Conservation (phyloP, 2,329 filamentous ascomycete genomes). For the Nothomitra cinnamomea region DNA sequence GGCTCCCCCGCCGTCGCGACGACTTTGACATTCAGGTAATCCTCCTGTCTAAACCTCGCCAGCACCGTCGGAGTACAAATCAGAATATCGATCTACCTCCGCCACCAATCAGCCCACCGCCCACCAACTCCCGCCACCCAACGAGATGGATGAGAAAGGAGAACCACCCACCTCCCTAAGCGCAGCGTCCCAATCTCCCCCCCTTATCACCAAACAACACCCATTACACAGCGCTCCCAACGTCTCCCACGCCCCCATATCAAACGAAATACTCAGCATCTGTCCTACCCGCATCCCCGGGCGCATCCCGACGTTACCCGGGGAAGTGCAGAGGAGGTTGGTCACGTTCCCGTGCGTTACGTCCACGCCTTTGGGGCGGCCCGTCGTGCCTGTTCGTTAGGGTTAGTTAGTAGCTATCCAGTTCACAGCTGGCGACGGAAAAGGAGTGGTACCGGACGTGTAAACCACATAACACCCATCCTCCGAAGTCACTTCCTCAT, state of each 20-base stretch:
- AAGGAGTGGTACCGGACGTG: too few species aligned
- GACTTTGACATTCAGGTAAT: constrained; percentile 34
- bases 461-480: too few species aligned
- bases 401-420: too few species aligned
- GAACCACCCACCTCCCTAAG: constrained; percentile 29
- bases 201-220: constrained; percentile 36
- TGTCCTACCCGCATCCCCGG: constrained; percentile 36
- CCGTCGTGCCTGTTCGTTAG: constrained; percentile 34
- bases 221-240: constrained; percentile 39
- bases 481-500: too few species aligned
- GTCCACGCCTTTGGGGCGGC: constrained; percentile 41
- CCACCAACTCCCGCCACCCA: too few species aligned
- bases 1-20: constrained; percentile 40
- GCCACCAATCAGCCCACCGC: too few species aligned
- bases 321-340: constrained; percentile 34
- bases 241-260: constrained; percentile 48
- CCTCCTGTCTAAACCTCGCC: constrained; percentile 28
- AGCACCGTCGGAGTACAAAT: constrained; percentile 13
- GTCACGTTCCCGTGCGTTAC: constrained; percentile 37
- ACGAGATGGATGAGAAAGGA: too few species aligned
- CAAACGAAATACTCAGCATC: constrained; percentile 40
- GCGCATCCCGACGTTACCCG: constrained; percentile 33
- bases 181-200: constrained; percentile 30
- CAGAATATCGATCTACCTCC: too few species aligned
- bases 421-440: too few species aligned